Evolutionary conservation across 192 early-diverging fungal genomes (phyloP).

Genomic region (Coemansia sp.): DNA sequence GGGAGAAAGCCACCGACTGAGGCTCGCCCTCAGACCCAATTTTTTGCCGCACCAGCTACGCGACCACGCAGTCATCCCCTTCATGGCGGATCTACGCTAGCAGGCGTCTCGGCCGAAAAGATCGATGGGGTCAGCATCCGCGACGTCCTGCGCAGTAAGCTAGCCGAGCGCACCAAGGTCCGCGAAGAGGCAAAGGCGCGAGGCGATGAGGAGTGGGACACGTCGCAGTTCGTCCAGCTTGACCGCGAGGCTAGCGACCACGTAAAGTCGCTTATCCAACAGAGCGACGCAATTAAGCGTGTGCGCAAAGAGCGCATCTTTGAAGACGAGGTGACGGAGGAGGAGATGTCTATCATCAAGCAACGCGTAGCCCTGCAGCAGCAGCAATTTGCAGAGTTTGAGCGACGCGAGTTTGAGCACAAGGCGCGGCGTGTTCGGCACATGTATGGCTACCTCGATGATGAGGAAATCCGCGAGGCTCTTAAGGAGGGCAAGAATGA

Average conservation of each 20-base stretch:
- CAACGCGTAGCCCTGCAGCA: slow-evolving; percentile 89
- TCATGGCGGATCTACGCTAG: not conserved
- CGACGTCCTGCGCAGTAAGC: slow-evolving; percentile 50
- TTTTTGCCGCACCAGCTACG: slow-evolving; percentile 32
- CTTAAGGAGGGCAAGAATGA: slow-evolving; percentile 78
- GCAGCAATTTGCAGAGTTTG: slow-evolving; percentile 85
- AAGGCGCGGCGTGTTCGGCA: slow-evolving; percentile 77
- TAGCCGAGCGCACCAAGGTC: slow-evolving; percentile 24
- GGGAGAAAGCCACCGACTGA: slow-evolving; percentile 36
- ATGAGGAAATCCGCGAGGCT: slow-evolving; percentile 85
- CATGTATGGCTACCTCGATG: slow-evolving; percentile 74
- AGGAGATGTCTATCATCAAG: slow-evolving; percentile 88
- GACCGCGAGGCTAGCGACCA: slow-evolving; percentile 57
- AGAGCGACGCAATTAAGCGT: slow-evolving; percentile 71
- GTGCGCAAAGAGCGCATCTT: slow-evolving; percentile 88
- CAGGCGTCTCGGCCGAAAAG: not conserved
- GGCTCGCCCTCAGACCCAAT: slow-evolving; percentile 47
- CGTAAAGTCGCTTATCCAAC: slow-evolving; percentile 55
- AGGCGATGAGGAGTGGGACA: slow-evolving; percentile 53
- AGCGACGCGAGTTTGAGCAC: slow-evolving; percentile 74
- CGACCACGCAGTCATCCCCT: slow-evolving; percentile 9
- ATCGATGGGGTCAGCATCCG: slow-evolving; percentile 36
- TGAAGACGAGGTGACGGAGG: slow-evolving; percentile 84
- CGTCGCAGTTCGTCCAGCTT: slow-evolving; percentile 55
- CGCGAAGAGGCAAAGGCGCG: slow-evolving; percentile 38